Evolutionary conservation across 1,139 yeast genomes (phyloP).

Genomic region (Kodamaea anthophila): DNA sequence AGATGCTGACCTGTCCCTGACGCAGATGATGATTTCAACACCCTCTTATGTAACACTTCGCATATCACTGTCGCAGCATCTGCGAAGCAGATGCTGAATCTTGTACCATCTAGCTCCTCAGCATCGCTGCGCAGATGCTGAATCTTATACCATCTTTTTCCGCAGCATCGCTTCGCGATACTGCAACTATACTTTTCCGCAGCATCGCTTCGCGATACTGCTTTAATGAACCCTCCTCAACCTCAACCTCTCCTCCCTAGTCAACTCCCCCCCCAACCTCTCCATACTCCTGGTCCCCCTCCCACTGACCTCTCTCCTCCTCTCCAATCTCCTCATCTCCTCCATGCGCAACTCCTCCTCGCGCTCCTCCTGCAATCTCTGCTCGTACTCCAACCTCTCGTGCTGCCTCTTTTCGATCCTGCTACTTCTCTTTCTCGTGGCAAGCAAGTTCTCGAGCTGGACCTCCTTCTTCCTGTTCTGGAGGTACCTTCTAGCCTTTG

Average conservation of each 20-base stretch:
- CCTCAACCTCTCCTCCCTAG: slow-evolving; percentile 40
- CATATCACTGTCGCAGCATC: no score
- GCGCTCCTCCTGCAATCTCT: slow-evolving; percentile 23
- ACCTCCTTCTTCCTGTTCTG: slow-evolving; percentile 41
- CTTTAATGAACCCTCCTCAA: slow-evolving; percentile 27
- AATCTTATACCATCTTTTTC: no score
- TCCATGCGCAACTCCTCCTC: slow-evolving; percentile 27
- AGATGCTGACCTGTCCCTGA: no score
- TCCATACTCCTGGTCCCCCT: slow-evolving; percentile 11
- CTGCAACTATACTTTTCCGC: no score
- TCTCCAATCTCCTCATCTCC: slow-evolving; percentile 33
- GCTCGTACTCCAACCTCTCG: slow-evolving; percentile 34
- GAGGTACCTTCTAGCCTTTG: slow-evolving; percentile 36
- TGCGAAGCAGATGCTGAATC: no score
- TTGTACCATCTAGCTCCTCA: no score
- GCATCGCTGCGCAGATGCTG: no score
- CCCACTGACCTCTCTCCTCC: slow-evolving; percentile 23
- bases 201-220: no score
- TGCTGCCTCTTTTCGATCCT: slow-evolving; percentile 42
- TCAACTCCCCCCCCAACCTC: slow-evolving; percentile 15
- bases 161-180: no score
- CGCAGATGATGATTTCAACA: no score
- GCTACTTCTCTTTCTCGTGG: slow-evolving; percentile 28
- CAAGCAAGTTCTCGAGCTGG: slow-evolving; percentile 42
- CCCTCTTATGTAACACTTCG: no score